Base-by-base conservation (phyloP, 2,329 filamentous ascomycete genomes). In the Paraconiothyrium brasiliense region DNA sequence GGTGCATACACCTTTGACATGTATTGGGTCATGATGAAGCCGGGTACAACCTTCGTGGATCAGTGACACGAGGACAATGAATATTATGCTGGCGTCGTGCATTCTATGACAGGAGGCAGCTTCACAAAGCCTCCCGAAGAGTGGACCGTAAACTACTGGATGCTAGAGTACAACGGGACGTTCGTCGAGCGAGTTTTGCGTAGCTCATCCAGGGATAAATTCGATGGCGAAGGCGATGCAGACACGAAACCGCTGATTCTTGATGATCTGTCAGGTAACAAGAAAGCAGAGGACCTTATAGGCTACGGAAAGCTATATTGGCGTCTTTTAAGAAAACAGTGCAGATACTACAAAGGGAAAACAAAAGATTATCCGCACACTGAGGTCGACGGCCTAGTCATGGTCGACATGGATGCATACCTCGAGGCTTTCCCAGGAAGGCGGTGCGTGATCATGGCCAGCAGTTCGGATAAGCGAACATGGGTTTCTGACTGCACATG, bases 331-430 rank as follows among this genome's bases (percentile, higher is more conserved):
- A 39, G 39, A 34, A 59, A 62, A 20, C 30, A 62, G n/a, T 64
- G 59, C 43, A 59, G 46, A 9, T 55, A 57, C 35, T 57, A 52
- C 27, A 62, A 43, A 20, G 62, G 64, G 2, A 59, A 56, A 44
- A 59, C 62, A 2, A 34, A 14, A 7, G 37, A 37, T 1, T 62
- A 63, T 27, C 64, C 64, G 3, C 52, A 65, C 32, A 60, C 54
- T 32, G 43, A 65, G 32, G 27, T 65, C 4, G 55, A 64, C 32
- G 61, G 57, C 1, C 35, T 58, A 2, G 57, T 64, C 7, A 62
- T 66, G 59, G 41, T 61, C 1, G 59, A 66, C 54, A 48, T 62
- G 49, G 47, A 59, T 27, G 50, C 27, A 3, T 64, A 52, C 47
- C 61, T 58, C 32, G 47, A 55, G 4, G 22, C 54, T 1, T 30